Conservation (phyloP, 495 filamentous ascomycete species). For the Penicillium paradoxum region DNA sequence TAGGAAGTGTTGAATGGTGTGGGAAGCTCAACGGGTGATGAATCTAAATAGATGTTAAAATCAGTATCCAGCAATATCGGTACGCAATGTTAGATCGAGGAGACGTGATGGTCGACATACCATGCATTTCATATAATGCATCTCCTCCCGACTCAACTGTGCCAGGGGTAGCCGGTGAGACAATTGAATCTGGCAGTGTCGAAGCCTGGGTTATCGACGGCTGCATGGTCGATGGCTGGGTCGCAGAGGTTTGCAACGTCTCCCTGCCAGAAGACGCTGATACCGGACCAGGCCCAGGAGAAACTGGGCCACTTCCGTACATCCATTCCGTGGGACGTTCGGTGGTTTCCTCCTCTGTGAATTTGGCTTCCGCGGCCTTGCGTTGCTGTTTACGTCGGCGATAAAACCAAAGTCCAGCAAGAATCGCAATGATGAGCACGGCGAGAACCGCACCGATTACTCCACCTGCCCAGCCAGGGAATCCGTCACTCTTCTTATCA, state of each 20-base stretch:
- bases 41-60: constrained; percentile 3
- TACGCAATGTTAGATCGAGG: background rate
- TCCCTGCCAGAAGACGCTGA: background rate
- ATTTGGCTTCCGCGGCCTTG: background rate
- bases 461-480: constrained; percentile 57
- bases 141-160: constrained; percentile 22
- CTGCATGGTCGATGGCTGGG: background rate
- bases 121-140: constrained; percentile 19
- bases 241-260: background rate
- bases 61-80: background rate
- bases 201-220: constrained; percentile 1
- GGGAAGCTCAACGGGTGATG: constrained; percentile 18
- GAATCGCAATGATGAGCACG: constrained; percentile 53
- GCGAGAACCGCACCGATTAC: constrained; percentile 65
- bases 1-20: constrained; percentile 7
- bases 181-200: constrained; percentile 3
- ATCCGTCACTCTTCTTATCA: constrained; percentile 25
- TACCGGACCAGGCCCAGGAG: background rate
- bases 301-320: background rate
- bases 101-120: background rate
- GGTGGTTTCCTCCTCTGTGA: background rate
- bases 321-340: background rate
- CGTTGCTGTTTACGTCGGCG: constrained; percentile 41
- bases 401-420: constrained; percentile 50
- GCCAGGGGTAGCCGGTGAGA: constrained; percentile 11